Evolutionary conservation across 805 yeast species (phyloP), one percentile per base, ranked within the genome.

Genomic region (Spathaspora sp.): DNA sequence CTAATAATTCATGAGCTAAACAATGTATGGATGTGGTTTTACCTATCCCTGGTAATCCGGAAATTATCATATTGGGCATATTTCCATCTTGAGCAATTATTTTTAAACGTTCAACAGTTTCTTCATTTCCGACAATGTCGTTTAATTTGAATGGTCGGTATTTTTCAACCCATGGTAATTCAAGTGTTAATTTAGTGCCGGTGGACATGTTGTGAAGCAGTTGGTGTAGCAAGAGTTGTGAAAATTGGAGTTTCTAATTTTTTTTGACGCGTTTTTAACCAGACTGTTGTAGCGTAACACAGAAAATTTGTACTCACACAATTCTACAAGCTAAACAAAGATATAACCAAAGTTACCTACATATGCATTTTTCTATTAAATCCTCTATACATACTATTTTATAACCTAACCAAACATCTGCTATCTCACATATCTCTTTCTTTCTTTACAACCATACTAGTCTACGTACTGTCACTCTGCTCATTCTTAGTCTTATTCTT

Each of bases 1-100:
- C 97, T 29, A 94, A 74, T 42, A 94, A 69, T 62, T 88, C 96
- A 49, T 82, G 79, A 0, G 98, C 97, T 28, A 94, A 78, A 71
- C 97, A 92, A 54, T 88, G 89, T 5, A 94, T 82, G 1, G 97
- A 87, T 0, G 99, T 94, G 2, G 99, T 94, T 66, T 94, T 94
- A 42, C 99, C 99, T 51, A 94, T 93, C 59, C 99, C 99, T 1
- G 99, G 99, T 45, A 90, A 72, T 2, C 99, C 96, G n/a, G 94
- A 86, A 44, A 94, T 87, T 60, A 94, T 92, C 80, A 94, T 76
- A 69, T 94, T 97, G 1, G 99, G 98, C 89, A 94, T 87, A 69
- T 94, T 94, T 31, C 99, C 99, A 61, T 92, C 97, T 46, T 80
- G 70, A 5, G 96, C 97, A 48, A 94, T 92, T 54, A 89, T 81